A percentile compares a stretch with the other conserved stretches of the same genome.
phyloP scores from a whole-genome alignment of 2,329 filamentous ascomycete genomes.

The Clonostachys rosea region DNA sequence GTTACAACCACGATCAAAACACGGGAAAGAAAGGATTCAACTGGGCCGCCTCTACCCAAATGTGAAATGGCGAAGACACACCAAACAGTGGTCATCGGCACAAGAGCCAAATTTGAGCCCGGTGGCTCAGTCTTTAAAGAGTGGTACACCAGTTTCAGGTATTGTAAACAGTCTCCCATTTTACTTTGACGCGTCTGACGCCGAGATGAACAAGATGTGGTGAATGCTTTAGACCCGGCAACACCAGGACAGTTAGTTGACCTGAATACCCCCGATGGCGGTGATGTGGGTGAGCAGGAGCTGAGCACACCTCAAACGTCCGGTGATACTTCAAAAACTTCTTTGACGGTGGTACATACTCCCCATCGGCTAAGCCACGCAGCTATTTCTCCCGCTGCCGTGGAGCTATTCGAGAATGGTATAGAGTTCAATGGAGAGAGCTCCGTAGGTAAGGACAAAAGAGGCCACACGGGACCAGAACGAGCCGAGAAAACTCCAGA shows the following conservation, averaged over 20 bases:
- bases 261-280: constrained; percentile 1
- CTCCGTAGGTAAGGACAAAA: constrained; percentile 2
- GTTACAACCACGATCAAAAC: constrained; percentile 19
- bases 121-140: constrained; percentile 35
- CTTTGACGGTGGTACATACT: constrained; percentile 30
- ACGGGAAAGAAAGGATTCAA: constrained; percentile 38
- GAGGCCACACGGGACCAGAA: constrained; percentile 1
- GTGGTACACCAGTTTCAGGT: constrained; percentile 14
- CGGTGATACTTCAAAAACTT: constrained; percentile 15
- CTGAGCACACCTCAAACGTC: neutral
- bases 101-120: constrained; percentile 44
- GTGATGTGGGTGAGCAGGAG: neutral
- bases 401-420: constrained; percentile 23
- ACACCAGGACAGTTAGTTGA: constrained; percentile 5
- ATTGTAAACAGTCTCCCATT: neutral
- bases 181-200: no score
- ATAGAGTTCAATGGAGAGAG: constrained; percentile 16
- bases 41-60: constrained; percentile 8
- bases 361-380: constrained; percentile 15
- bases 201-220: no score
- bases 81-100: constrained; percentile 45
- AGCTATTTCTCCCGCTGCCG: constrained; percentile 7
- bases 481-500: neutral
- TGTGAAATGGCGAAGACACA: constrained; percentile 35
- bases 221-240: no score